Evolutionary conservation across 192 early-diverging fungal species (phyloP).

Genomic region (Coemansia erecta): DNA sequence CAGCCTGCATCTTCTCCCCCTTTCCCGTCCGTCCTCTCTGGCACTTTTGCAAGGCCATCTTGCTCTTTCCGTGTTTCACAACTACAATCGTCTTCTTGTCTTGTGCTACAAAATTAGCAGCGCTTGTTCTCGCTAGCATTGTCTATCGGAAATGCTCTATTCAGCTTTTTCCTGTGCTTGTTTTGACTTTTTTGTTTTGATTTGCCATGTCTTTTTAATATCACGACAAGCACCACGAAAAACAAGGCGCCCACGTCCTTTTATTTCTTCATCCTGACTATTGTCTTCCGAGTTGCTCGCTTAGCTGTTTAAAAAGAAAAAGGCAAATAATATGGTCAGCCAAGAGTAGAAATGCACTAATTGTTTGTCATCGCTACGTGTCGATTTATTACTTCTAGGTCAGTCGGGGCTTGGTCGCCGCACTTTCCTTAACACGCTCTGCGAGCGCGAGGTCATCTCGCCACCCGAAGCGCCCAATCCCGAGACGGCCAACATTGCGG

Average conservation of each 20-base stretch:
- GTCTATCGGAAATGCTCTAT: neutral
- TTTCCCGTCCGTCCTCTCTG: no score
- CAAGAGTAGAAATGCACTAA: no score
- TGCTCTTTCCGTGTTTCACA: neutral
- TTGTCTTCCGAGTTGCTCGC: no score
- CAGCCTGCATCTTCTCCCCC: no score
- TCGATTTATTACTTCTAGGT: slow-evolving; percentile 15
- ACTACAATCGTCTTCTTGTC: neutral
- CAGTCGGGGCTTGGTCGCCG: slow-evolving; percentile 88
- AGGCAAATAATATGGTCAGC: no score
- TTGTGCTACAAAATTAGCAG: no score
- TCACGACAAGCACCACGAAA: no score
- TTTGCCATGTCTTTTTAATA: neutral
- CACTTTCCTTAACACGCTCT: slow-evolving; percentile 98
- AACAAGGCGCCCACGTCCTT: no score
- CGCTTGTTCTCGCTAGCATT: no score
- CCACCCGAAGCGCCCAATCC: slow-evolving; percentile 72
- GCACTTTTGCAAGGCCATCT: no score
- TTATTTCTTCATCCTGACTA: neutral
- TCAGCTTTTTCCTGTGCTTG: neutral
- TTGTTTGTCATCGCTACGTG: slow-evolving; percentile 1
- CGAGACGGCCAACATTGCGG: slow-evolving; percentile 74
- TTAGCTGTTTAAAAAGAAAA: no score
- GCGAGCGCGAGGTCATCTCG: slow-evolving; percentile 76
- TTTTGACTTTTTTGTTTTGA: slow-evolving; percentile 1